Evolutionary conservation across 352 stramenopile species (phyloP).

Genomic region (Globisporangium canariense): DNA sequence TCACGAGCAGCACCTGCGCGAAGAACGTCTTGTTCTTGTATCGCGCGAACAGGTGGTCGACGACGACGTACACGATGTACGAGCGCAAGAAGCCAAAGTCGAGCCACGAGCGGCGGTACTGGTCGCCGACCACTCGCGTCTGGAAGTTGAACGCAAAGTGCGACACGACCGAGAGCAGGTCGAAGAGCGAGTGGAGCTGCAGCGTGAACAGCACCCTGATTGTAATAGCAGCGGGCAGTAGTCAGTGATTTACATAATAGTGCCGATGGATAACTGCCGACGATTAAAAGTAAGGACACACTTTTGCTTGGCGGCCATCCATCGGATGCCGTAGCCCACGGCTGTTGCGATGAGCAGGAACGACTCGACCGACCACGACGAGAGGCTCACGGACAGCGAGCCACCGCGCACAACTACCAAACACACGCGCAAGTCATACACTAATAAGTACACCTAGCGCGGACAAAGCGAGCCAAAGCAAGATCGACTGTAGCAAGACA

Average conservation of each 20-base stretch:
- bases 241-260: too few species aligned
- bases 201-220: slow-evolving; percentile 57
- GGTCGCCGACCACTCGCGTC: slow-evolving; percentile 50
- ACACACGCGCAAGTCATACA: neutral
- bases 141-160: slow-evolving; percentile 79
- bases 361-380: slow-evolving; percentile 81
- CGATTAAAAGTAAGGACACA: slow-evolving; percentile 22
- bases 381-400: slow-evolving; percentile 64
- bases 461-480: neutral
- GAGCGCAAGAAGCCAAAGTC: slow-evolving; percentile 84
- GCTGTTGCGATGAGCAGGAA: slow-evolving; percentile 66
- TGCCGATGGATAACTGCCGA: too few species aligned
- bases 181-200: slow-evolving; percentile 70
- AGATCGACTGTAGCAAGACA: slow-evolving; percentile 16
- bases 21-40: slow-evolving; percentile 83
- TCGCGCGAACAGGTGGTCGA: slow-evolving; percentile 63
- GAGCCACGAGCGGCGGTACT: slow-evolving; percentile 71
- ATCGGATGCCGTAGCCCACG: slow-evolving; percentile 69
- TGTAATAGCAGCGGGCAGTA: too few species aligned
- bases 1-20: slow-evolving; percentile 68
- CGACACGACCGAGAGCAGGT: slow-evolving; percentile 78
- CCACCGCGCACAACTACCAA: slow-evolving; percentile 65
- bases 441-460: neutral
- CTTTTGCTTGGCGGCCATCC: slow-evolving; percentile 83
- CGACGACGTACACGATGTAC: slow-evolving; percentile 82